A percentile compares a stretch with the other conserved stretches of the same genome.
phyloP scores from a whole-genome alignment of 106 monocot species.

The Dioscorea alata region DNA sequence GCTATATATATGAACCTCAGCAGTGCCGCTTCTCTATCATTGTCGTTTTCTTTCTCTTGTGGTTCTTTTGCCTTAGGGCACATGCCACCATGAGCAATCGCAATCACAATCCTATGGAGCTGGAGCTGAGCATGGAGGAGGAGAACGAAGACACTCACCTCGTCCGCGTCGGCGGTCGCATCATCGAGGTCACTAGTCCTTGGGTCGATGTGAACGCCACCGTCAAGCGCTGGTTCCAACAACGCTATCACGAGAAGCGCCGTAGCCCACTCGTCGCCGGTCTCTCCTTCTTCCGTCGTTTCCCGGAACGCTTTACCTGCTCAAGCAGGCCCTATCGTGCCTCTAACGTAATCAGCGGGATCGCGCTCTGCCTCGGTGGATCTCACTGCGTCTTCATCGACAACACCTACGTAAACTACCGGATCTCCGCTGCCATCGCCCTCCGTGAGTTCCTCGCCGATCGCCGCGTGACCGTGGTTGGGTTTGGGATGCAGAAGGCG shows the following conservation, averaged over 20 bases:
- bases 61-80: background rate
- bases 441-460: slow-evolving; percentile 4
- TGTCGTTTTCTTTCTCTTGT: too few species aligned
- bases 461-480: slow-evolving; percentile 8
- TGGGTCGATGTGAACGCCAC: background rate
- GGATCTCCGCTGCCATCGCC: background rate
- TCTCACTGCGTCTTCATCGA: slow-evolving; percentile 12
- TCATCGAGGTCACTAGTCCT: slow-evolving; percentile 5
- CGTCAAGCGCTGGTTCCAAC: slow-evolving; percentile 1
- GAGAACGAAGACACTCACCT: background rate
- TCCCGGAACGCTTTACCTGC: too few species aligned
- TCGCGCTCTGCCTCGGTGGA: slow-evolving; percentile 19
- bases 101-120: too few species aligned
- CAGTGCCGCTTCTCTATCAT: too few species aligned
- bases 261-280: slow-evolving; percentile 13
- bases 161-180: slow-evolving; percentile 2
- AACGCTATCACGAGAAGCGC: background rate
- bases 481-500: slow-evolving; percentile 4
- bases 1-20: too few species aligned
- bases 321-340: background rate
- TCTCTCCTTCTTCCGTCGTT: slow-evolving; percentile 3
- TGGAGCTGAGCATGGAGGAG: background rate
- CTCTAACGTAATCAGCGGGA: background rate
- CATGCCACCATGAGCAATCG: background rate
- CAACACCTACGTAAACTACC: background rate